A percentile compares a stretch with the other conserved stretches of the same genome.
phyloP scores from a whole-genome alignment of 805 yeast species.

The Candida parachauliodes region DNA sequence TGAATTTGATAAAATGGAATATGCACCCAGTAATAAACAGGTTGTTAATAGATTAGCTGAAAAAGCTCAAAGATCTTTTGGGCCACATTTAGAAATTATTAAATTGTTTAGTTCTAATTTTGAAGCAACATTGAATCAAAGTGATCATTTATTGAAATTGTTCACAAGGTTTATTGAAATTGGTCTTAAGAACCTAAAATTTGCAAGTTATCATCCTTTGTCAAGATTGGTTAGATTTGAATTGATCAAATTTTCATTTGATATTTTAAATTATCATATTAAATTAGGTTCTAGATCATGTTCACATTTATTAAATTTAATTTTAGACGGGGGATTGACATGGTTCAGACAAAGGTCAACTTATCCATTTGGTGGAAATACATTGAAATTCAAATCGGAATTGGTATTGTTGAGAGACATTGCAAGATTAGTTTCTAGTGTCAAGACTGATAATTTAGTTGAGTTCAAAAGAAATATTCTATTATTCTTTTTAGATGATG shows the following conservation, averaged over 20 bases:
- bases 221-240: slow-evolving; percentile 75
- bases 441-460: slow-evolving; percentile 19
- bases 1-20: slow-evolving; percentile 76
- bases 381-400: slow-evolving; percentile 68
- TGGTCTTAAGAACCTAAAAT: slow-evolving; percentile 48
- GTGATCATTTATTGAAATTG: slow-evolving; percentile 63
- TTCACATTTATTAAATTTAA: slow-evolving; percentile 42
- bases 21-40: slow-evolving; percentile 74
- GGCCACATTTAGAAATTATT: slow-evolving; percentile 69
- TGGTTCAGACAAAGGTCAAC: slow-evolving; percentile 69
- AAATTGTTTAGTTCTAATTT: slow-evolving; percentile 70
- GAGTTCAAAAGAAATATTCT: slow-evolving; percentile 53
- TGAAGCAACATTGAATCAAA: slow-evolving; percentile 72
- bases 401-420: slow-evolving; percentile 54
- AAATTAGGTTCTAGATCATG: slow-evolving; percentile 47
- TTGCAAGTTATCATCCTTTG: slow-evolving; percentile 80
- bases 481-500: slow-evolving; percentile 68
- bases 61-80: slow-evolving; percentile 45
- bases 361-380: slow-evolving; percentile 85
- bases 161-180: slow-evolving; percentile 59
- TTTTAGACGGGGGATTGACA: slow-evolving; percentile 64
- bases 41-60: slow-evolving; percentile 51
- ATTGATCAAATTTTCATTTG: slow-evolving; percentile 63
- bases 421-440: slow-evolving; percentile 28
- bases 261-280: slow-evolving; percentile 55